A percentile compares a stretch with the other conserved stretches of the same genome.
Conservation (phyloP, 2,329 filamentous ascomycete genomes). For the Aspergillus aculeatus region DNA sequence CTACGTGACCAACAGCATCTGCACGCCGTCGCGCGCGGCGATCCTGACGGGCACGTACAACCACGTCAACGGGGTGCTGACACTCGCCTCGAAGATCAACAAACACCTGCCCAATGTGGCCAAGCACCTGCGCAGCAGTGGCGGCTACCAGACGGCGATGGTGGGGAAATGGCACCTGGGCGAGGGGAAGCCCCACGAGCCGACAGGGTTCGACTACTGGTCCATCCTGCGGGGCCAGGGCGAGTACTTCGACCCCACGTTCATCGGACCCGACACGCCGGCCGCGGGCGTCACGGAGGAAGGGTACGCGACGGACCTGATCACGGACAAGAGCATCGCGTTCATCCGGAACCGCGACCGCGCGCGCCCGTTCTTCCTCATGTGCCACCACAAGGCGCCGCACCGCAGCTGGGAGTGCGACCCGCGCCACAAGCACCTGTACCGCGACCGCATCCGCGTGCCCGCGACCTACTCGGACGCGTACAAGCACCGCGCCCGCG, state of each 20-base stretch:
- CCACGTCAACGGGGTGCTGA: constrained; percentile 3
- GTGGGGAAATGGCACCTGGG: constrained; percentile 57
- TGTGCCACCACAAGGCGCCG: constrained; percentile 59
- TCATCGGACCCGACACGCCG: constrained; percentile 41
- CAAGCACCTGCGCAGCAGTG: constrained; percentile 48
- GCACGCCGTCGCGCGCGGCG: not conserved
- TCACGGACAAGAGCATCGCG: constrained; percentile 51
- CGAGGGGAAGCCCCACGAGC: constrained; percentile 48
- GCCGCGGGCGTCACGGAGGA: constrained; percentile 30
- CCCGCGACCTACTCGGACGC: too few species aligned
- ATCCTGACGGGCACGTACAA: constrained; percentile 1
- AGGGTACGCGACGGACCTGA: constrained; percentile 55
- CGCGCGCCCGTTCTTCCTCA: constrained; percentile 51
- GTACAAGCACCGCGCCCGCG: too few species aligned
- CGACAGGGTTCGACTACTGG: constrained; percentile 55
- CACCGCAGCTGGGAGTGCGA: constrained; percentile 55
- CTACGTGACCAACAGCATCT: constrained; percentile 3
- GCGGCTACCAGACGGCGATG: constrained; percentile 52
- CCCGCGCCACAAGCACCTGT: constrained; percentile 50
- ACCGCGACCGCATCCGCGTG: constrained; percentile 35
- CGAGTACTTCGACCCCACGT: constrained; percentile 52
- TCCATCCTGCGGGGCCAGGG: constrained; percentile 53
- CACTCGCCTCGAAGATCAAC: constrained; percentile 43
- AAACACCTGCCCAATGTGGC: constrained; percentile 53
- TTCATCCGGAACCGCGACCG: constrained; percentile 40